Conservation (phyloP, 2,329 filamentous ascomycete genomes). For the Microsporum canis region DNA sequence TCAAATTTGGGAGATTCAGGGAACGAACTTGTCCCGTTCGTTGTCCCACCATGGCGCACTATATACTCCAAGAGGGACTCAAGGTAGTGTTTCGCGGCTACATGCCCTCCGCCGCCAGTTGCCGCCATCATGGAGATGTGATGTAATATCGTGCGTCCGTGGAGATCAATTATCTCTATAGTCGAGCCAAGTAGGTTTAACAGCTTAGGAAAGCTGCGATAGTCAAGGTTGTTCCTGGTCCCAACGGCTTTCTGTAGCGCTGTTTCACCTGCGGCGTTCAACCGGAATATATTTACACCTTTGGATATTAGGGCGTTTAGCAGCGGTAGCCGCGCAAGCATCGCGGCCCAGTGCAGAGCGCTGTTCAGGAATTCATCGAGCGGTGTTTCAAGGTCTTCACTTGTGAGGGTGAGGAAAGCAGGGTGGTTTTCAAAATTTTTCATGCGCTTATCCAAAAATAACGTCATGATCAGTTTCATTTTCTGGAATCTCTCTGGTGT, state of each 20-base stretch:
- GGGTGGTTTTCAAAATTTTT: conserved; percentile 65
- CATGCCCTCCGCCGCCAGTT: conserved; percentile 81
- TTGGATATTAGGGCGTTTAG: conserved; percentile 69
- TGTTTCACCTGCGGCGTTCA: conserved; percentile 83
- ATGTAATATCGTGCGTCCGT: conserved; percentile 83
- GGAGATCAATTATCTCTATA: conserved; percentile 80
- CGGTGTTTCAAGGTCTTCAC: conserved; percentile 78
- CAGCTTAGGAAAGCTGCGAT: conserved; percentile 78
- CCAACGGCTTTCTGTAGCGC: conserved; percentile 85
- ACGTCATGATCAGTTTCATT: conserved; percentile 65
- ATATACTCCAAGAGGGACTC: conserved; percentile 92
- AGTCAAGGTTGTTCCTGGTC: conserved; percentile 89
- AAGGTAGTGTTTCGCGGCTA: conserved; percentile 80
- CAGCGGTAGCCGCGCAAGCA: conserved; percentile 72
- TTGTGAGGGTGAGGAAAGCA: conserved; percentile 61
- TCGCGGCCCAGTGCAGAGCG: conserved; percentile 91
- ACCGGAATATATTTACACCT: conserved; percentile 76
- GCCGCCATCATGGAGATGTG: conserved; percentile 94
- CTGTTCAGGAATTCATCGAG: conserved; percentile 79
- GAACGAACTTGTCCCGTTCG: conserved; percentile 30
- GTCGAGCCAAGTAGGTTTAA: conserved; percentile 80
- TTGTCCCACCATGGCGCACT: conserved; percentile 65
- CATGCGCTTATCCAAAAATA: conserved; percentile 65
- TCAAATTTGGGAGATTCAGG: conserved; percentile 30
- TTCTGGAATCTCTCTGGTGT: conserved; percentile 63